Conservation (phyloP, 345 rosid species). For the Nephelium lappaceum region DNA sequence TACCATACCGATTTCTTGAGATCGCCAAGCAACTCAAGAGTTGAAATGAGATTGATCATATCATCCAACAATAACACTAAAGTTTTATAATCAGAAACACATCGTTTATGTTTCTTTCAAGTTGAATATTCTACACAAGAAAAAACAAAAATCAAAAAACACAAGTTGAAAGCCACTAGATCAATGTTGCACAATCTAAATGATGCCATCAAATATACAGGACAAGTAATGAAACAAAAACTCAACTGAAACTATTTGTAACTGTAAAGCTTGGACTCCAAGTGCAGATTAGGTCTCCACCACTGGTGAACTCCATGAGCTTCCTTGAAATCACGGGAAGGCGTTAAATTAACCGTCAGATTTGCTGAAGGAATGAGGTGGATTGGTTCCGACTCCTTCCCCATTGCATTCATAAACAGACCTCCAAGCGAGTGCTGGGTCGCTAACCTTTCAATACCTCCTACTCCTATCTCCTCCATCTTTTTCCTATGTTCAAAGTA, state of each 20-base stretch:
- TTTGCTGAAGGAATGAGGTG: constrained; percentile 82
- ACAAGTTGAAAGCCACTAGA: neutral
- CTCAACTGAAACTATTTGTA: constrained; percentile 38
- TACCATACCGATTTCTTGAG: no score
- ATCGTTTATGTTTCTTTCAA: neutral
- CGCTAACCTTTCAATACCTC: constrained; percentile 68
- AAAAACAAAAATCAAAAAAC: neutral
- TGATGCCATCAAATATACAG: neutral
- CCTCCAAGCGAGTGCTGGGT: constrained; percentile 72
- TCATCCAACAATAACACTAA: neutral
- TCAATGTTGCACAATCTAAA: neutral
- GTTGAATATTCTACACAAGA: neutral
- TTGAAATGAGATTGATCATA: no score
- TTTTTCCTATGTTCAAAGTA: constrained; percentile 85
- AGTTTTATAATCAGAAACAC: neutral
- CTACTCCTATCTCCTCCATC: constrained; percentile 86
- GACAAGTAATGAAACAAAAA: neutral
- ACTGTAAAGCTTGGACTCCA: constrained; percentile 55
- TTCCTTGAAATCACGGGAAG: constrained; percentile 51
- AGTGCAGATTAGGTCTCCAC: constrained; percentile 68
- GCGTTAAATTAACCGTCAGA: constrained; percentile 48
- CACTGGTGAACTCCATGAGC: constrained; percentile 97
- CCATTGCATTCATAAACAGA: constrained; percentile 58
- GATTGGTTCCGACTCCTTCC: constrained; percentile 61
- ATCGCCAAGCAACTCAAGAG: neutral